phyloP scores from a whole-genome alignment of 441 rosid species.

The Jatropha multifida region DNA sequence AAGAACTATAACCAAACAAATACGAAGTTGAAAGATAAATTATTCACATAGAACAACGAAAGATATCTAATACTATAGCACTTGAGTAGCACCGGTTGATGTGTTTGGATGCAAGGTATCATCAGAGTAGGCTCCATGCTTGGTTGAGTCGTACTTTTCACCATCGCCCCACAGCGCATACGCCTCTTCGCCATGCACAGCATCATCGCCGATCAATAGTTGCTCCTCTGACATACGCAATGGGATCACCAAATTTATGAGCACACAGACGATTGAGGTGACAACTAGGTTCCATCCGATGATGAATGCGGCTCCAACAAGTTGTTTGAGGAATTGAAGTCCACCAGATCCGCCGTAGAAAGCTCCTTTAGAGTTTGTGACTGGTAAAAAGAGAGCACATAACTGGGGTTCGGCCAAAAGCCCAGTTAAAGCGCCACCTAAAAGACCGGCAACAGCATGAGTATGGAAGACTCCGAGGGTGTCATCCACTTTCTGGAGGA shows the following conservation, averaged over 20 bases:
- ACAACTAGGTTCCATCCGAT: conserved; percentile 47
- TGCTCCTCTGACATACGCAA: conserved; percentile 58
- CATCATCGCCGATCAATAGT: conserved; percentile 51
- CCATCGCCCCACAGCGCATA: conserved; percentile 65
- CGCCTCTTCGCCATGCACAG: conserved; percentile 68
- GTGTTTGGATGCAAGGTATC: conserved; percentile 15
- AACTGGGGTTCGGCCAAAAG: conserved; percentile 55
- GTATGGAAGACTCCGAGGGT: conserved; percentile 16
- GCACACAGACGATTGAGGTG: conserved; percentile 47
- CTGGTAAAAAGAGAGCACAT: conserved; percentile 45
- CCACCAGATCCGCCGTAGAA: conserved; percentile 54
- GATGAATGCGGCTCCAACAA: conserved; percentile 46
- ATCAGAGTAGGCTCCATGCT: conserved; percentile 25
- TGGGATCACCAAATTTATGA: conserved; percentile 37
- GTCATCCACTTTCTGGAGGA: conserved; percentile 29
- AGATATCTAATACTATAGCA: conserved; percentile 20
- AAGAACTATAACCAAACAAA: too few relatives aligned
- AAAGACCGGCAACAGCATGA: conserved; percentile 18
- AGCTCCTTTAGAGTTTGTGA: conserved; percentile 44
- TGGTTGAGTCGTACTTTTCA: conserved; percentile 40
- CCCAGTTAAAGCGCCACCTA: conserved; percentile 55
- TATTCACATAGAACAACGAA: too few relatives aligned
- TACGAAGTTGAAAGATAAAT: too few relatives aligned
- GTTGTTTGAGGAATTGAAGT: conserved; percentile 47
- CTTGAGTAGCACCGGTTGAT: conserved; percentile 47